These are phyloP conservation scores for Astrothelium subdiscretum DNA, from an alignment of 495 filamentous ascomycete species.

Conservation along the genomic window DNA sequence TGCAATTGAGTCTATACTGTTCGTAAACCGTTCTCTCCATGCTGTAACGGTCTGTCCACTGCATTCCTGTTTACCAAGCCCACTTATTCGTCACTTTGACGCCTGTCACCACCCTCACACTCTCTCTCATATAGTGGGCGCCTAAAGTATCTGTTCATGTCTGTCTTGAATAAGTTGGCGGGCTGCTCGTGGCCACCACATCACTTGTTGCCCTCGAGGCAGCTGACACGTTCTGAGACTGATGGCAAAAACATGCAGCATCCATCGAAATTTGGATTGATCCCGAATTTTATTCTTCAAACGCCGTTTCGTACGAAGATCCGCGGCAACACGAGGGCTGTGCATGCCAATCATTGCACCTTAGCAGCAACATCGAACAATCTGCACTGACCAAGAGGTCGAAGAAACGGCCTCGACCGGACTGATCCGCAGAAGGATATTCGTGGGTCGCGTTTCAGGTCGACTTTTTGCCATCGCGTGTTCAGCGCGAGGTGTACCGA, in stretches of 20 bases:
- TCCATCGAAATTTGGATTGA: neutral
- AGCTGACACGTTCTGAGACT: neutral
- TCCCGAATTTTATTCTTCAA: neutral
- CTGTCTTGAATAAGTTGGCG: neutral
- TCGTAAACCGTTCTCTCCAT: neutral
- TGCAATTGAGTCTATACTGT: neutral
- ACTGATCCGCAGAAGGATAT: neutral
- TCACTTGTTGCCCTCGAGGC: neutral
- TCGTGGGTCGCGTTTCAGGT: neutral
- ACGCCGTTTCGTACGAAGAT: neutral
- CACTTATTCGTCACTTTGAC: neutral
- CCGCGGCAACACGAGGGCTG: neutral
- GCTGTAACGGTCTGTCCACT: neutral
- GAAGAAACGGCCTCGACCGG: neutral
- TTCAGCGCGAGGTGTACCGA: neutral
- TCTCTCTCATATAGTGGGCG: neutral
- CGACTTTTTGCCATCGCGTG: neutral
- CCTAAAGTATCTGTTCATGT: neutral
- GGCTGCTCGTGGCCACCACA: neutral
- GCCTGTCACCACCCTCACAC: neutral
- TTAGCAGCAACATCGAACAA: neutral
- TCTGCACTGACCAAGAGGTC: neutral
- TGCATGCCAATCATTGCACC: neutral
- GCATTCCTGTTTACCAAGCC: neutral
- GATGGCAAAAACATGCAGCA: slow-evolving; percentile 1